Conservation (phyloP, 257 asterid genomes). For the Rehmannia glutinosa region DNA sequence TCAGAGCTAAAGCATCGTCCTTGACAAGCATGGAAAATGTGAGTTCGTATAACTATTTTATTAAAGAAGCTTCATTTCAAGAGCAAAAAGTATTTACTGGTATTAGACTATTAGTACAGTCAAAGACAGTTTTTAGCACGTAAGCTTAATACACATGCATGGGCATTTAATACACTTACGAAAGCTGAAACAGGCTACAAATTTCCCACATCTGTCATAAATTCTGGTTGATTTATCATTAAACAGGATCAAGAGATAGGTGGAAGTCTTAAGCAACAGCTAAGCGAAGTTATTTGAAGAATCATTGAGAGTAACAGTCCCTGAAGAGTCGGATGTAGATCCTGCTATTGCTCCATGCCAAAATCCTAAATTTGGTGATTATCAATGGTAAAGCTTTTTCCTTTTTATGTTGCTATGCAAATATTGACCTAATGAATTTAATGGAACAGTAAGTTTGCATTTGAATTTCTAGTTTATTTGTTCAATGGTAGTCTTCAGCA, state of each 20-base stretch:
- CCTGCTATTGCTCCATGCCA: constrained; percentile 74
- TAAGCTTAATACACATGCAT: not conserved
- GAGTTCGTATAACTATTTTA: constrained; percentile 24
- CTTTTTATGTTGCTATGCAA: not conserved
- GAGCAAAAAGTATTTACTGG: not conserved
- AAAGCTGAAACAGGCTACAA: not conserved
- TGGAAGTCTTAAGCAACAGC: constrained; percentile 63
- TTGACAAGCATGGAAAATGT: constrained; percentile 52
- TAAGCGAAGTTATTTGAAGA: constrained; percentile 56
- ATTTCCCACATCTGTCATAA: not conserved
- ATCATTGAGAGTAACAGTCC: constrained; percentile 54
- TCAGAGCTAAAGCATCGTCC: constrained; percentile 34
- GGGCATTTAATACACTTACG: not conserved
- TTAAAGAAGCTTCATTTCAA: not conserved
- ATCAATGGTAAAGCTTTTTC: constrained; percentile 64
- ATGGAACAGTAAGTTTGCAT: not conserved
- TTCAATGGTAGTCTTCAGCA: not conserved
- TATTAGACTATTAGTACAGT: not conserved
- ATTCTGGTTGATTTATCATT: not conserved
- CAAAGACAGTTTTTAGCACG: not conserved
- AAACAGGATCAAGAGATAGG: constrained; percentile 41
- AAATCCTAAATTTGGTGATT: constrained; percentile 69
- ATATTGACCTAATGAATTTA: not conserved
- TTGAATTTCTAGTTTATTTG: not conserved
- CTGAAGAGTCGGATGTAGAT: constrained; percentile 49